phyloP scores from a whole-genome alignment of 352 stramenopile genomes.

The Phytopythium cucurbitacearum region DNA sequence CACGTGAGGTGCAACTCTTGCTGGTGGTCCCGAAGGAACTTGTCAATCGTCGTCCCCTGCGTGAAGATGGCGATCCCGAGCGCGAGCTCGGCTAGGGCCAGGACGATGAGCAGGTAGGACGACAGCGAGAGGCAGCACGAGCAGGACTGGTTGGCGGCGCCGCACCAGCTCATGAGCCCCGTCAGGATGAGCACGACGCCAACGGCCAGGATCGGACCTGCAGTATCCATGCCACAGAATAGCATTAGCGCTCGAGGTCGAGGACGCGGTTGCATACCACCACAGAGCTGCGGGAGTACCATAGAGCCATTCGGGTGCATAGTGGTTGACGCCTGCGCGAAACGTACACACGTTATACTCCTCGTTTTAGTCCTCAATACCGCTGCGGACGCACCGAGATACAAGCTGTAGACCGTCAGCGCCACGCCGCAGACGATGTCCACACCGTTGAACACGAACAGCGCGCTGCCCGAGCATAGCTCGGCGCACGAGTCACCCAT shows the following conservation, averaged over 20 bases:
- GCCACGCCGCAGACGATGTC: constrained; percentile 52
- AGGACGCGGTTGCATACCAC: too few relatives aligned
- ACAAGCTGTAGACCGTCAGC: constrained; percentile 59
- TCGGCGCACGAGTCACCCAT: constrained; percentile 36
- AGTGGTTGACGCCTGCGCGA: constrained; percentile 46
- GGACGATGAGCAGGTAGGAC: constrained; percentile 53
- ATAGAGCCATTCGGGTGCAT: constrained; percentile 67
- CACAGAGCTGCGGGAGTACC: constrained; percentile 3
- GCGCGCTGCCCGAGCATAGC: constrained; percentile 51
- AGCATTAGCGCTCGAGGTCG: background rate
- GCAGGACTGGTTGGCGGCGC: constrained; percentile 41
- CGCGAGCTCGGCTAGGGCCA: constrained; percentile 54
- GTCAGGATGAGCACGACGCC: constrained; percentile 44
- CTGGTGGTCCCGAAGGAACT: constrained; percentile 60
- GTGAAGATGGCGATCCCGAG: constrained; percentile 69
- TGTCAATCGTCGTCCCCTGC: constrained; percentile 50
- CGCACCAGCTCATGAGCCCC: constrained; percentile 61
- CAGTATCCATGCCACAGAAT: background rate
- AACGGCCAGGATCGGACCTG: constrained; percentile 41
- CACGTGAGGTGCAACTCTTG: constrained; percentile 59
- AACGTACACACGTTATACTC: background rate
- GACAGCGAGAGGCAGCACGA: constrained; percentile 47
- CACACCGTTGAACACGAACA: constrained; percentile 72
- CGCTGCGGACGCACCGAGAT: constrained; percentile 26
- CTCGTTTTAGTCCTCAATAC: background rate